Evolutionary conservation across 805 yeast species (phyloP).

Genomic region (Pichia insulana): DNA sequence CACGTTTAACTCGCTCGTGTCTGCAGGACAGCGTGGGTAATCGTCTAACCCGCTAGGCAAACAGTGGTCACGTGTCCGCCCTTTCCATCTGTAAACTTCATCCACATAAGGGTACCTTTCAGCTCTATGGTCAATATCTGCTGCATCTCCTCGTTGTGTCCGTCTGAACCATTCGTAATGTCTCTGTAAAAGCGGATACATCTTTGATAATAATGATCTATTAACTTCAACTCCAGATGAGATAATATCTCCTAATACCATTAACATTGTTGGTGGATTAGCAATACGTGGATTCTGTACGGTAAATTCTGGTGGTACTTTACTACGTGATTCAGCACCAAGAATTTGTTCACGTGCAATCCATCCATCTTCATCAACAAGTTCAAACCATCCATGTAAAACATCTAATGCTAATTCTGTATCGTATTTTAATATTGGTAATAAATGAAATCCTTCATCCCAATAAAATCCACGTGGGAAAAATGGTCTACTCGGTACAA

Average conservation of each 20-base stretch:
- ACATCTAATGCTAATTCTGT: slow-evolving; percentile 74
- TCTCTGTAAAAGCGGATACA: slow-evolving; percentile 50
- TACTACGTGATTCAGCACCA: slow-evolving; percentile 82
- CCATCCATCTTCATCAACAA: slow-evolving; percentile 92
- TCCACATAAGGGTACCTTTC: slow-evolving; percentile 39
- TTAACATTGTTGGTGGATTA: slow-evolving; percentile 89
- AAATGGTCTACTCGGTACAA: slow-evolving; percentile 87
- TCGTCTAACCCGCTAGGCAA: slow-evolving; percentile 93
- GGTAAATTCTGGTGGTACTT: slow-evolving; percentile 77
- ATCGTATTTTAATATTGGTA: slow-evolving; percentile 77
- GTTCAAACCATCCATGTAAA: slow-evolving; percentile 75
- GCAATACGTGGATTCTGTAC: slow-evolving; percentile 86
- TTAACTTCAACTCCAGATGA: too few relatives aligned
- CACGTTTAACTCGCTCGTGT: slow-evolving; percentile 82
- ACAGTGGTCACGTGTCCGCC: slow-evolving; percentile 77
- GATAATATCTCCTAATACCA: slow-evolving; percentile 49
- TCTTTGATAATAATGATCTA: slow-evolving; percentile 49
- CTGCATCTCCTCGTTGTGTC: slow-evolving; percentile 69
- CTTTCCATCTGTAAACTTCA: slow-evolving; percentile 89
- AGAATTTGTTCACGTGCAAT: slow-evolving; percentile 91
- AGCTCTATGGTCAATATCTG: slow-evolving; percentile 44
- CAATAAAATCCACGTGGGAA: slow-evolving; percentile 97
- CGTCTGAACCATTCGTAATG: slow-evolving; percentile 82
- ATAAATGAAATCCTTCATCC: slow-evolving; percentile 96
- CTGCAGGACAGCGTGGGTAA: slow-evolving; percentile 85